These are phyloP conservation scores for Ogataea degrootiae DNA, from an alignment of 805 yeast genomes.

Conservation along the genomic window DNA sequence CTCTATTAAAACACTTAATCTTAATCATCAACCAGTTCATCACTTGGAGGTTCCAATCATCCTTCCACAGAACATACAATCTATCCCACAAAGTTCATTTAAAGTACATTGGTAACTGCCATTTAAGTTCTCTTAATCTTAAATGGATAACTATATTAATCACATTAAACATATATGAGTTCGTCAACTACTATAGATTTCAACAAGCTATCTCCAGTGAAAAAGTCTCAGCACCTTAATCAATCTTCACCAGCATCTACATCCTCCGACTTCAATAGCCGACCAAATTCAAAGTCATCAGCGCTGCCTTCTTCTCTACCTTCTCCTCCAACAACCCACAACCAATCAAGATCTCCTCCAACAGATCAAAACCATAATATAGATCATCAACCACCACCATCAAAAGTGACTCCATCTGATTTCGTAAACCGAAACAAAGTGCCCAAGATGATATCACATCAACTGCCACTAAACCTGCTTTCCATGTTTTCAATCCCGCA, in stretches of 20 bases:
- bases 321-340: not conserved
- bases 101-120: too few species aligned
- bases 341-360: too few species aligned
- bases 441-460: constrained; percentile 17
- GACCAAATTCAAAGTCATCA: not conserved
- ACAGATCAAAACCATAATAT: too few species aligned
- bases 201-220: constrained; percentile 5
- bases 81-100: too few species aligned
- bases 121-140: too few species aligned
- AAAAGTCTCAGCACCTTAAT: constrained; percentile 1
- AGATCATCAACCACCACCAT: constrained; percentile 2
- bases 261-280: not conserved
- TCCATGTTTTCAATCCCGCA: constrained; percentile 13
- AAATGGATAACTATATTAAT: too few species aligned
- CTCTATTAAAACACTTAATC: too few species aligned
- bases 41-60: too few species aligned
- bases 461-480: constrained; percentile 13
- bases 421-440: constrained; percentile 7
- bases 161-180: too few species aligned
- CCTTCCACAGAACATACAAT: too few species aligned
- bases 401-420: constrained; percentile 1
- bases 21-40: too few species aligned
- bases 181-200: constrained; percentile 1
- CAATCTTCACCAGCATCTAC: not conserved
- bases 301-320: not conserved